A percentile compares a stretch with the other conserved stretches of the same genome.
phyloP scores from a whole-genome alignment of 805 yeast species.

The Aciculoconidium aculeatum region DNA sequence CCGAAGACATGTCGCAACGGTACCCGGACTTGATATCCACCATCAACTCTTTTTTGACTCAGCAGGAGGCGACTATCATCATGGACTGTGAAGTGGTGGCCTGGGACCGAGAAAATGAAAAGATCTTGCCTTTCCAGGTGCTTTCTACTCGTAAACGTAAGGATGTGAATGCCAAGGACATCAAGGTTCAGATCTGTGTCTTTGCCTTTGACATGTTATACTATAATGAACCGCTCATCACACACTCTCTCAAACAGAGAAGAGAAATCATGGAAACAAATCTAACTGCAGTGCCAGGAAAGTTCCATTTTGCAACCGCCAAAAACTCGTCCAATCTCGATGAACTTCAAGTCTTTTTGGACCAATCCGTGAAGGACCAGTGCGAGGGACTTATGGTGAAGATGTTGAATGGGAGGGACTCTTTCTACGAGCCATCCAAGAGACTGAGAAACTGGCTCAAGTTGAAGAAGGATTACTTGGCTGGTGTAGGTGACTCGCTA shows the following conservation, averaged over 20 bases:
- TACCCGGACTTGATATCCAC: constrained; percentile 85
- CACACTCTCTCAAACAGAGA: constrained; percentile 63
- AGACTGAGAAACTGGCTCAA: constrained; percentile 95
- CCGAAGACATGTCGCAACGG: constrained; percentile 94
- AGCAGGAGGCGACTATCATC: constrained; percentile 47
- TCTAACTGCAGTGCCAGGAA: constrained; percentile 61
- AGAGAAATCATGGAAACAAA: constrained; percentile 53
- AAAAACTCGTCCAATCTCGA: constrained; percentile 64
- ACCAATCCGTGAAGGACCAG: constrained; percentile 79
- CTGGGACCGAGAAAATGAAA: constrained; percentile 75
- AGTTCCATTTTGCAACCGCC: constrained; percentile 73
- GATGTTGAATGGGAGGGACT: constrained; percentile 72
- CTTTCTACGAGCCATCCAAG: constrained; percentile 89
- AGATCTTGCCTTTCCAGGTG: constrained; percentile 89
- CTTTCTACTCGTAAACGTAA: constrained; percentile 91
- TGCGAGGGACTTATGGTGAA: constrained; percentile 98
- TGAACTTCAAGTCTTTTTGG: constrained; percentile 79
- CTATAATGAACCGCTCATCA: constrained; percentile 64
- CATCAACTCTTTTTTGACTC: constrained; percentile 51
- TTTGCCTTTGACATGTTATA: constrained; percentile 87
- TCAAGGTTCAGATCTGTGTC: constrained; percentile 85
- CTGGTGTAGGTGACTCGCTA: constrained; percentile 93
- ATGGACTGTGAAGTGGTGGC: constrained; percentile 98
- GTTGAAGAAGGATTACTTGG: constrained; percentile 87
- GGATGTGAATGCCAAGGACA: constrained; percentile 81